A percentile compares a stretch with the other conserved stretches of the same genome.
Conservation (phyloP, 2,329 filamentous ascomycete species). For the Sporothrix phasma region DNA sequence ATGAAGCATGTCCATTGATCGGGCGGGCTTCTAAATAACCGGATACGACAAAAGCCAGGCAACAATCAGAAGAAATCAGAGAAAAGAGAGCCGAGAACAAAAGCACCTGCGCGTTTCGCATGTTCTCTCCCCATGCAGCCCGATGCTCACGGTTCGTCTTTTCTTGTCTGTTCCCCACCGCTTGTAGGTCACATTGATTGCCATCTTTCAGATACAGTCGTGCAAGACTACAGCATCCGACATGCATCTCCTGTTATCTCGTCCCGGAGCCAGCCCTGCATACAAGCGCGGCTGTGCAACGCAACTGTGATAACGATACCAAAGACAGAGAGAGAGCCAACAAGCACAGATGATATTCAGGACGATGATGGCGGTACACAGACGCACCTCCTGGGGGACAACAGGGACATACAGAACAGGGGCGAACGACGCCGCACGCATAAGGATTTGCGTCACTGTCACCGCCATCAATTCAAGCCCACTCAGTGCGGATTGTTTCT, state of each 20-base stretch:
- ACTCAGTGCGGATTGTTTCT: too few relatives aligned
- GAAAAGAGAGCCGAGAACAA: background rate
- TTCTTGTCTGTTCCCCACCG: background rate
- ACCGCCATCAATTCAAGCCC: background rate
- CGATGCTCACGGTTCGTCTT: background rate
- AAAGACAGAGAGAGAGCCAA: background rate
- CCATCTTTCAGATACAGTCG: background rate
- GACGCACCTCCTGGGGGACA: background rate
- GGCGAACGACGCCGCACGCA: background rate
- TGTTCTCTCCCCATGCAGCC: background rate
- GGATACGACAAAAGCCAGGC: background rate
- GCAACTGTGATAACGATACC: background rate
- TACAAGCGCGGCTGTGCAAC: conserved; percentile 2
- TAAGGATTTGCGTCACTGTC: background rate
- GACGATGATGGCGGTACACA: background rate
- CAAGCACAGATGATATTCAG: background rate
- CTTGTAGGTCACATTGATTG: background rate
- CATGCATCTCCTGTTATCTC: background rate
- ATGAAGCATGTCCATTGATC: background rate
- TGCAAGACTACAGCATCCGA: background rate
- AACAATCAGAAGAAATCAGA: too few relatives aligned
- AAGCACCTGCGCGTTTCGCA: background rate
- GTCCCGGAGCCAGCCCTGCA: background rate
- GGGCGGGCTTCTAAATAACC: background rate
- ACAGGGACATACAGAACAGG: background rate